Base-by-base conservation (phyloP, 208 protist species). In the Acanthamoeba sp. region DNA sequence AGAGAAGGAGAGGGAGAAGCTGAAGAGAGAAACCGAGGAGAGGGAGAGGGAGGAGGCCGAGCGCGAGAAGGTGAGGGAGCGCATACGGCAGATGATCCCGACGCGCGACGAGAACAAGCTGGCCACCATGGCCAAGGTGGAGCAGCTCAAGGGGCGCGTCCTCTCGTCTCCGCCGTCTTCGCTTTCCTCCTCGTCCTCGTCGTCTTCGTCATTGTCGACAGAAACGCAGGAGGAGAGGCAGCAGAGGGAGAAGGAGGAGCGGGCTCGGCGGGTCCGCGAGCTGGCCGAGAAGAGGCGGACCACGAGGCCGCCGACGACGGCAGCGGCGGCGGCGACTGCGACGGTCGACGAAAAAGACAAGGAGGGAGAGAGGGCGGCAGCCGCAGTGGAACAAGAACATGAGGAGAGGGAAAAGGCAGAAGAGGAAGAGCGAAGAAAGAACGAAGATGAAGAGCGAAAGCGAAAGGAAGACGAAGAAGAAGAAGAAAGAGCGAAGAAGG, bases 231-330 rank as follows among this genome's bases (percentile, higher is more conserved):
- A 66, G n/a, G 69, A 78, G 36, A 34, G 78, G n/a, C 10, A 48
- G 57, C 10, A 34, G 12, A 57, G 42, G n/a, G 78, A 87, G 42
- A 57, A 87, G 78, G 45, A 87, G 78, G 78, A 78, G 36, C 32
- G 34, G 18, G 69, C 24, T 2, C 69, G 69, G 22, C 24, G 69
- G 38, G 32, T 32, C 18, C 32, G 24, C 69, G 69, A 78, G 69
- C 14, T 66, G 20, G 14, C 59, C n/a, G 59, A 66, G 59, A 66
- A 66, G 59, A 3, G 59, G n/a, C 59, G 59, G n/a, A 14, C 10
- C 10, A 10, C 6, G 10, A 48, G 42, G 42, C 42, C 42, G 6
- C 42, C 3, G 42, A 3, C 42, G 10, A 48, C 42, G 3, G 42
- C 42, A 48, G 42, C 42, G 42, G 6, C 42, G 6, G 42, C 42